Evolutionary conservation across 139 green algal species (phyloP).

Genomic region (Mychonastes homosphaera): DNA sequence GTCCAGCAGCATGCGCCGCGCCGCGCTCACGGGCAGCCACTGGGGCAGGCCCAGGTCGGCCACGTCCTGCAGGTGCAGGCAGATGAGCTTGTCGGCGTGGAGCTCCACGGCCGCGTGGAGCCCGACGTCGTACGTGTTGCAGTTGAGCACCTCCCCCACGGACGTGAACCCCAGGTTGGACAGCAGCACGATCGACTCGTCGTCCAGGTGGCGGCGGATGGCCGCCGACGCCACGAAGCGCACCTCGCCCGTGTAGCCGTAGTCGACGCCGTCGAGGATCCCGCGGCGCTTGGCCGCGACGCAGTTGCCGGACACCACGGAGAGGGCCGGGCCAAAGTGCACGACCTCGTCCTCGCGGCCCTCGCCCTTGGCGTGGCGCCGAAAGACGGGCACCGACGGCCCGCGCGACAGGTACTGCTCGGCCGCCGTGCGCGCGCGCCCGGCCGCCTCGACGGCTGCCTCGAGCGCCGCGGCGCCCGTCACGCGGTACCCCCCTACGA

Average conservation of each 20-base stretch:
- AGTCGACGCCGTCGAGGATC: constrained; percentile 86
- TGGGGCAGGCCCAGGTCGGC: constrained; percentile 42
- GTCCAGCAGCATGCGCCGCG: constrained; percentile 49
- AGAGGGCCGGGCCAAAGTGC: constrained; percentile 35
- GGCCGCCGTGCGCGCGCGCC: constrained; percentile 45
- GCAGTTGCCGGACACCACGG: constrained; percentile 86
- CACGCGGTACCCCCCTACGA: constrained; percentile 67
- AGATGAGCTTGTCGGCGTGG: constrained; percentile 89
- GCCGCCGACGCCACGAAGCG: constrained; percentile 62
- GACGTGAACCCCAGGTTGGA: constrained; percentile 72
- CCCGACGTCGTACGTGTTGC: constrained; percentile 85
- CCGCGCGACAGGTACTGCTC: constrained; percentile 65
- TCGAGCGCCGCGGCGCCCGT: constrained; percentile 55
- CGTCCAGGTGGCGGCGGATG: constrained; percentile 69
- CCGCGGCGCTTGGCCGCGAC: constrained; percentile 77
- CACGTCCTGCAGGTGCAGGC: constrained; percentile 60
- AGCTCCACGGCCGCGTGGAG: constrained; percentile 54
- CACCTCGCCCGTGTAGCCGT: constrained; percentile 74
- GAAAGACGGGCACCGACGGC: constrained; percentile 66
- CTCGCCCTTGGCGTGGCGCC: constrained; percentile 73
- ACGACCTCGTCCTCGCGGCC: constrained; percentile 47
- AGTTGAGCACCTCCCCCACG: constrained; percentile 89
- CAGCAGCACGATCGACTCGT: constrained; percentile 80
- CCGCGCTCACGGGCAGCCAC: constrained; percentile 69
- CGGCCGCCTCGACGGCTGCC: constrained; percentile 57